A percentile compares a stretch with the other conserved stretches of the same genome.
Evolutionary conservation across 1,139 yeast genomes (phyloP).

Genomic region (Debaryomyces robertsiae): DNA sequence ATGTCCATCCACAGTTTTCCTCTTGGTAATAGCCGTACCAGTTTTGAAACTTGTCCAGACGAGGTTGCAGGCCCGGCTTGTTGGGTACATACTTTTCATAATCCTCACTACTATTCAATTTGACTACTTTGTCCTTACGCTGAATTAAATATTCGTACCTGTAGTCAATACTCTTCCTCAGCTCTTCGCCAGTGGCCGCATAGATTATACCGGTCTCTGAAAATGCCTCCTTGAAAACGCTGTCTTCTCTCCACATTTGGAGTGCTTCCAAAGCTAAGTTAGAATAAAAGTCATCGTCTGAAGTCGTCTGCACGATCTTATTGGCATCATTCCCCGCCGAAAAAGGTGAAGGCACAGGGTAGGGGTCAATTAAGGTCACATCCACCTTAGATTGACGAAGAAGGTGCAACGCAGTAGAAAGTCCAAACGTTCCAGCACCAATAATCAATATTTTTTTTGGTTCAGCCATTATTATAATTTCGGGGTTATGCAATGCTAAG

Average conservation of each 20-base stretch:
- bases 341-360: conserved; percentile 15
- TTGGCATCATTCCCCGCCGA: conserved; percentile 18
- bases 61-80: neutral
- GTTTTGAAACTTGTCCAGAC: conserved; percentile 15
- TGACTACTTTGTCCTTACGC: conserved; percentile 10
- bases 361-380: conserved; percentile 15
- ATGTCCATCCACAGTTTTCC: too few species aligned
- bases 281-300: conserved; percentile 14
- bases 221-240: conserved; percentile 26
- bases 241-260: conserved; percentile 23
- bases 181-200: conserved; percentile 16
- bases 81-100: conserved; percentile 15
- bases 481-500: too few species aligned
- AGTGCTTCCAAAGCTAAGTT: conserved; percentile 20
- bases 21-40: too few species aligned
- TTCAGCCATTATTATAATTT: conserved; percentile 4
- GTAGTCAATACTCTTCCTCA: conserved; percentile 10
- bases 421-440: conserved; percentile 23
- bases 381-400: conserved; percentile 11
- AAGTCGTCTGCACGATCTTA: conserved; percentile 18
- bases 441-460: conserved; percentile 18
- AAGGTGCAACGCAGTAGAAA: conserved; percentile 16
- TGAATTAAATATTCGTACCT: conserved; percentile 9
- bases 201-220: conserved; percentile 32
- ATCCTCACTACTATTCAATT: conserved; percentile 16